A percentile compares a stretch with the other conserved stretches of the same genome.
phyloP scores from a whole-genome alignment of 345 rosid genomes.

The Corchorus olitorius region DNA sequence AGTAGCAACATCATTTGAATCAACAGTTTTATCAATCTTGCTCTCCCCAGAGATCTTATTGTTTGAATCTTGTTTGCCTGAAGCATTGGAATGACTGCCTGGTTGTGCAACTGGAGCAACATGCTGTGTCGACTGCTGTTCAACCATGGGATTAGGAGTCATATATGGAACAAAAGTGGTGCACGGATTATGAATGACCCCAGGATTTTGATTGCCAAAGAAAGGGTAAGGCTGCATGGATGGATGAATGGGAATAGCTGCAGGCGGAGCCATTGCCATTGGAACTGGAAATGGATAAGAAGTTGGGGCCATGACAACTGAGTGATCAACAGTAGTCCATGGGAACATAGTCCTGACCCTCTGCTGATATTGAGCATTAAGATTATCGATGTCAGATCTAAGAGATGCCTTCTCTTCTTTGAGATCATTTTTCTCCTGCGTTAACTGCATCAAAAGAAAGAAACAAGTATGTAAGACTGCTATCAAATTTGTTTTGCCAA shows the following conservation, averaged over 20 bases:
- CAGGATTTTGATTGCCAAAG: constrained; percentile 72
- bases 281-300: constrained; percentile 76
- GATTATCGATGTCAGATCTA: constrained; percentile 72
- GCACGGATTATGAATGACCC: constrained; percentile 63
- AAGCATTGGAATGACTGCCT: constrained; percentile 39
- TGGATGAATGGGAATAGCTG: constrained; percentile 82
- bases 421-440: constrained; percentile 83
- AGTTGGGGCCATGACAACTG: constrained; percentile 75
- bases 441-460: constrained; percentile 48
- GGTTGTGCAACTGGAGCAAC: constrained; percentile 43
- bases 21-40: constrained; percentile 52
- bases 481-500: constrained; percentile 1
- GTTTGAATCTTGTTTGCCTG: constrained; percentile 49
- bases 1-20: constrained; percentile 70
- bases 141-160: constrained; percentile 55
- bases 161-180: constrained; percentile 69
- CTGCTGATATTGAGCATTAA: constrained; percentile 78
- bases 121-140: constrained; percentile 57
- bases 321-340: constrained; percentile 71
- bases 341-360: constrained; percentile 64
- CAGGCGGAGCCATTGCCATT: constrained; percentile 66
- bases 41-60: constrained; percentile 59
- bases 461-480: not conserved
- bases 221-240: constrained; percentile 75
- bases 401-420: constrained; percentile 85